These are phyloP conservation scores for Cercospora zeae-maydis DNA, from an alignment of 2,329 filamentous ascomycete species.

Conservation along the genomic window DNA sequence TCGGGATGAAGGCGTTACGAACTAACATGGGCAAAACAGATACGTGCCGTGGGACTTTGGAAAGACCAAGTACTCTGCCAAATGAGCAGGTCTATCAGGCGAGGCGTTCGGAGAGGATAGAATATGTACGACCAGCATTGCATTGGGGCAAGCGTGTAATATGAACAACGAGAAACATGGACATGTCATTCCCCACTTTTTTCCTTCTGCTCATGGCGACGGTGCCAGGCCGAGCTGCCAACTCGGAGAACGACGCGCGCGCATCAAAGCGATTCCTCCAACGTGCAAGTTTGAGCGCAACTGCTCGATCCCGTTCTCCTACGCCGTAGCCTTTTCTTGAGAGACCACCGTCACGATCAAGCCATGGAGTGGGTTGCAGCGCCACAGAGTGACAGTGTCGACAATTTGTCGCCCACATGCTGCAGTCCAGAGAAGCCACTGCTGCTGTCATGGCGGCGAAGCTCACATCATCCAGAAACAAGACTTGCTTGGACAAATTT, in stretches of 20 bases:
- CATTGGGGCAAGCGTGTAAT: conserved; percentile 10
- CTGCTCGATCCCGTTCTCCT: too few relatives aligned
- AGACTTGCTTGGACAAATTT: not conserved
- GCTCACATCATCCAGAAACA: not conserved
- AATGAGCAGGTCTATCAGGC: conserved; percentile 19
- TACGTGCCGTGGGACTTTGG: conserved; percentile 42
- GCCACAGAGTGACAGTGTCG: too few relatives aligned
- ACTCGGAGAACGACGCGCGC: too few relatives aligned
- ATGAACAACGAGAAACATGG: conserved; percentile 6
- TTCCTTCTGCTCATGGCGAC: not conserved
- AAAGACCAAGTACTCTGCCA: conserved; percentile 38
- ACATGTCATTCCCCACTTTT: not conserved
- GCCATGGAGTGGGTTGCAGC: too few relatives aligned
- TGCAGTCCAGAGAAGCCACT: too few relatives aligned
- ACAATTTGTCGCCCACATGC: too few relatives aligned
- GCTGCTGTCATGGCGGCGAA: not conserved
- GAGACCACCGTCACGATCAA: too few relatives aligned
- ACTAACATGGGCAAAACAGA: conserved; percentile 28
- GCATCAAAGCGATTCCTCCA: too few relatives aligned
- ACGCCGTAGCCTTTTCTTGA: too few relatives aligned
- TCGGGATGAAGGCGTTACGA: not conserved
- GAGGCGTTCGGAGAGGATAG: conserved; percentile 3
- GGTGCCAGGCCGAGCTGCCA: not conserved
- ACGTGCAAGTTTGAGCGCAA: too few relatives aligned
- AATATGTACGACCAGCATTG: conserved; percentile 17